Evolutionary conservation across 768 basidiomycete species (phyloP).

Genomic region (Symmetrospora coprosmae): DNA sequence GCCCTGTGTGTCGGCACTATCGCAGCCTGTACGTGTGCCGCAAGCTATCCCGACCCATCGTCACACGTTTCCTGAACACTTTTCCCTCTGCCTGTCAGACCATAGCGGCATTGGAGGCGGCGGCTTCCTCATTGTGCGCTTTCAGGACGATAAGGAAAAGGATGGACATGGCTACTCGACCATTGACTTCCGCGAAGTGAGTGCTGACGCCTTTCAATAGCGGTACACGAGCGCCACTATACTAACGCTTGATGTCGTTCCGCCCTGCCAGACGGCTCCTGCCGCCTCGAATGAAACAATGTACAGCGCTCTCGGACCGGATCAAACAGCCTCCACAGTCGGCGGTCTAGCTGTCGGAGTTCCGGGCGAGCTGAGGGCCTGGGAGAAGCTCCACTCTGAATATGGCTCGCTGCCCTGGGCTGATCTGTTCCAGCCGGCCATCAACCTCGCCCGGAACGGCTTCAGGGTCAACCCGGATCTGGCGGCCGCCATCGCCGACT

Average conservation of each 20-base stretch:
- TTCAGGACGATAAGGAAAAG: conserved; percentile 27
- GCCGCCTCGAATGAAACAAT: conserved; percentile 33
- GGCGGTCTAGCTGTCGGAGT: conserved; percentile 35
- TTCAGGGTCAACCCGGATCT: conserved; percentile 35
- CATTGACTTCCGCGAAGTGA: conserved; percentile 31
- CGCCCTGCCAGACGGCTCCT: conserved; percentile 33
- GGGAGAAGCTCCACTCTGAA: conserved; percentile 31
- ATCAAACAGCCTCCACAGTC: conserved; percentile 32
- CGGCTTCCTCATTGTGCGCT: conserved; percentile 34
- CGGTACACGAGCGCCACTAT: no score
- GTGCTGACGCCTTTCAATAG: no score
- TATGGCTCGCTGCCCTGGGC: conserved; percentile 34
- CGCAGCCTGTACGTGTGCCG: no score
- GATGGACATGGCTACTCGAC: conserved; percentile 22
- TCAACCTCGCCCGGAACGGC: conserved; percentile 34
- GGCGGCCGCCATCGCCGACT: conserved; percentile 14
- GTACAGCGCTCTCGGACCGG: conserved; percentile 23
- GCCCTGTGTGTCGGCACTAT: conserved; percentile 33
- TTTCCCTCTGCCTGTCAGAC: no score
- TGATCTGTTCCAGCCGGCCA: conserved; percentile 33
- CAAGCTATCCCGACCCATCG: no score
- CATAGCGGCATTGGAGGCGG: conserved; percentile 34
- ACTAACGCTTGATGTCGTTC: no score
- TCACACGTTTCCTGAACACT: no score
- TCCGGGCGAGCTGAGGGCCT: conserved; percentile 35